Base-by-base conservation (phyloP, 2,329 filamentous ascomycete species). In the Colletotrichum brevisporum region DNA sequence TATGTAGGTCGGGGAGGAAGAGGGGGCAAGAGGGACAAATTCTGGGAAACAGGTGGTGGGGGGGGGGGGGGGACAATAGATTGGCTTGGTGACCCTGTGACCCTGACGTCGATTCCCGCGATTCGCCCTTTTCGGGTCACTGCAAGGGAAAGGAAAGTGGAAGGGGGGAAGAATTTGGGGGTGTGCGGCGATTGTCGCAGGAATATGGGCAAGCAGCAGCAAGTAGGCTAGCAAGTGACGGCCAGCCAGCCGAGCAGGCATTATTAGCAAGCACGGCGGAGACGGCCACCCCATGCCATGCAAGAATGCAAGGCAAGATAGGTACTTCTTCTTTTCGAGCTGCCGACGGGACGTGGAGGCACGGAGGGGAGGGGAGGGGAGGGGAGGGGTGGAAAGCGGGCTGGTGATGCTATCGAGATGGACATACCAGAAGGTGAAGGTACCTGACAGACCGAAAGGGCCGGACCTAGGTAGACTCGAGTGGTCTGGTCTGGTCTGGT, bases 21-120 rank as follows among this genome's bases (percentile, higher is more conserved):
- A 67, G 55, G 56, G 61, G 66, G 50, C 43, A 51, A 51, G 51
- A 66, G 43, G 55, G 56, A 61, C 21, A 43, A 43, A 18, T 58
- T 56, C 51, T 56, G 51, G 62, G 67, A 69, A 69, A 47, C 67
- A 69, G 67, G 67, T 67, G 67, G 67, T 69, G 67, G 66, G 66
- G 61, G 66, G 51, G 67, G 67, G 67, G 67, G 66, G 66, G 61
- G 66, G 51, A 69, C 67, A 67, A 60, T 57, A 67, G 67, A 61
- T 61, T 69, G 67, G 55, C 56, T 67, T 57, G 55, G 62, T 67
- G 67, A 65, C 67, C 67, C 56, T 67, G 62, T 69, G 67, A 69
- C 67, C 67, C 51, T 67, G 56, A 69, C 67, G 63, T 69, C 63
- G 63, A 69, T 67, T 61, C 56, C 67, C 63, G 63, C 67, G 67